Evolutionary conservation across 164 flowering plant genomes (phyloP), one percentile per base, ranked within the genome.

Genomic region (Dillenia suffruticosa): DNA sequence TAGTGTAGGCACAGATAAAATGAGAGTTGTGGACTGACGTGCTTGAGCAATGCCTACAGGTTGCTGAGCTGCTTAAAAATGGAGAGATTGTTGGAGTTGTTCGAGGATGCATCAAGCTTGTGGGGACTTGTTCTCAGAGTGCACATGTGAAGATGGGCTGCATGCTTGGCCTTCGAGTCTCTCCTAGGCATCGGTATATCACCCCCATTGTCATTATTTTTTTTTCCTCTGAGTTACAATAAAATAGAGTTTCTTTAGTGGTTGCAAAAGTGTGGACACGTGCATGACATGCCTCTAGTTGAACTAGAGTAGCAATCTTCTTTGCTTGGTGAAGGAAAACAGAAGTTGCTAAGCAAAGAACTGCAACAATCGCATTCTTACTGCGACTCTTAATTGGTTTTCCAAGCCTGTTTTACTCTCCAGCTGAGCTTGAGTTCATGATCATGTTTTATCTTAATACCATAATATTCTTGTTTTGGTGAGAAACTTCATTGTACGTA

Each of bases 151-250:
- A 70, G 51, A 70, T 82, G 65, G 82, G 86, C 48, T 82, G 79
- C 74, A 82, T 82, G 24, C 68, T 79, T 17, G 86, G 86, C 67
- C 86, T 82, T 66, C 66, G 86, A 50, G 86, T 82, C 46, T 82
- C 86, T 63, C 79, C 83, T 49, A 66, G 54, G 54, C 81, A 77
- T 54, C 69, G 86, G 86, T 76, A 74, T 10, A 9, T 65, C 24
- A 55, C 40, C 9, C 40, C 40, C 40, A 32, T 32, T 7, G 40
- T 32, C 40, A 8, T 53, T 50, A 57, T 54, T 51, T 40, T 46
- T 48, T 66, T 61, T 54, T 13, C 16, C 57, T 13, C 16, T 60
- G 17, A 1, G 16, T 63, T 44, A 32, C 40, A 4, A 32, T 32
- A 32, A 32, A 26, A 32, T 32, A 32, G 40, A 32, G 7, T 32